Evolutionary conservation across 2,329 filamentous ascomycete species (phyloP).

Genomic region (Capronia epimyces): DNA sequence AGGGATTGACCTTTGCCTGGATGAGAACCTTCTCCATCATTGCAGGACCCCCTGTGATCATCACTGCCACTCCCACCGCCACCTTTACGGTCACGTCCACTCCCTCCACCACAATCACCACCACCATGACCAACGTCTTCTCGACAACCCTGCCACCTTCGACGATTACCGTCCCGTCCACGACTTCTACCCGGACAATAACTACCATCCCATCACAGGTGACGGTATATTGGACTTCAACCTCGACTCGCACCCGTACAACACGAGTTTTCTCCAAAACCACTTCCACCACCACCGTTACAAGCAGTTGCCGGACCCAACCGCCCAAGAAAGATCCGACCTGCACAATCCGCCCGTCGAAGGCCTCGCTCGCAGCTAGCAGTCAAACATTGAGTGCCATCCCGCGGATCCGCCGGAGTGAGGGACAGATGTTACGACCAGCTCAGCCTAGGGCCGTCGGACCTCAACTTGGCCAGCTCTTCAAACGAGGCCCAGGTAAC

Average conservation of each 20-base stretch:
- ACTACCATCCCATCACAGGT: slow-evolving; percentile 16
- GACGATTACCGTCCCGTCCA: slow-evolving; percentile 22
- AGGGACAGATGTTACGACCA: background rate
- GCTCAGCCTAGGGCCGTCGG: background rate
- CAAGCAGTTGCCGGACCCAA: slow-evolving; percentile 16
- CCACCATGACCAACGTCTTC: slow-evolving; percentile 17
- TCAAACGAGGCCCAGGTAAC: slow-evolving; percentile 19
- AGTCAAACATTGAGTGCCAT: background rate
- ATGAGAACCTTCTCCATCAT: slow-evolving; percentile 23
- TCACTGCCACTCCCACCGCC: slow-evolving; percentile 20
- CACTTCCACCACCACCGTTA: slow-evolving; percentile 17
- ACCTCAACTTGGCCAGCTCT: slow-evolving; percentile 3
- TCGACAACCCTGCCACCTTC: slow-evolving; percentile 15
- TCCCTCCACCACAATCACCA: slow-evolving; percentile 18
- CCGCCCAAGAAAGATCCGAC: slow-evolving; percentile 16
- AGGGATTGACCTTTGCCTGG: slow-evolving; percentile 27
- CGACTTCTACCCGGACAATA: slow-evolving; percentile 18
- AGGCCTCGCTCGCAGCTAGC: slow-evolving; percentile 18
- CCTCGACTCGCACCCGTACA: slow-evolving; percentile 15
- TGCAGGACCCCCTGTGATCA: slow-evolving; percentile 22
- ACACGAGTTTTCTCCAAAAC: slow-evolving; percentile 17
- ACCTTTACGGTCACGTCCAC: slow-evolving; percentile 20
- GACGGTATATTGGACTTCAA: slow-evolving; percentile 20
- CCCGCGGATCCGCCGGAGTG: slow-evolving; percentile 4
- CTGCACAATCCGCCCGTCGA: slow-evolving; percentile 21